A percentile compares a stretch with the other conserved stretches of the same genome.
Evolutionary conservation across 2,329 filamentous ascomycete genomes (phyloP).

Genomic region (Colletotrichum costaricense): DNA sequence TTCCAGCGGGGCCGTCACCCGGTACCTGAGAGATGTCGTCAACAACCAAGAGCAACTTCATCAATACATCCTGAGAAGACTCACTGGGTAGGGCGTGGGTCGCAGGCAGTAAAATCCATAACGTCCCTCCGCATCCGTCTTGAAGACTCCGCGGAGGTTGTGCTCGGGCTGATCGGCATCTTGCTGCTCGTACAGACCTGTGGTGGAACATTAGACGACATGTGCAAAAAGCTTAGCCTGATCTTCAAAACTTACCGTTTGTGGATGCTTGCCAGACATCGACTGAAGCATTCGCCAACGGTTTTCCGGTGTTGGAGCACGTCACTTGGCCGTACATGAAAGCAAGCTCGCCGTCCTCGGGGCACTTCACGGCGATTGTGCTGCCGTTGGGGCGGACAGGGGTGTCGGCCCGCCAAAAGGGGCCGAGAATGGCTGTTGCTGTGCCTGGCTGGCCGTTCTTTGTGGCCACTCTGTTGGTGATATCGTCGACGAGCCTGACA

Average conservation of each 20-base stretch:
- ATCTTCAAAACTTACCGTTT: conserved; percentile 61
- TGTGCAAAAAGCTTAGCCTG: neutral
- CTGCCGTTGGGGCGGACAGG: conserved; percentile 77
- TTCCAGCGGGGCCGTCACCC: conserved; percentile 63
- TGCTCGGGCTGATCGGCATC: conserved; percentile 70
- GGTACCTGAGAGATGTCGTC: conserved; percentile 44
- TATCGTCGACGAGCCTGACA: conserved; percentile 77
- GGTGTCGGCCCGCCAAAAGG: conserved; percentile 83
- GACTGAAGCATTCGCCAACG: conserved; percentile 73
- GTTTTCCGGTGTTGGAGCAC: conserved; percentile 70
- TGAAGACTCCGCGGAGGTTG: conserved; percentile 76
- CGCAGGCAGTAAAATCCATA: conserved; percentile 68
- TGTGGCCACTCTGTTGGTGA: conserved; percentile 74
- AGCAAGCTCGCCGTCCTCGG: conserved; percentile 61
- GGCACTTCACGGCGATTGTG: conserved; percentile 69
- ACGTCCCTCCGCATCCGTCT: conserved; percentile 69
- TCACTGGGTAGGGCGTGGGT: conserved; percentile 57
- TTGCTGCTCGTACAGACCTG: conserved; percentile 68
- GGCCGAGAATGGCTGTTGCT: conserved; percentile 83
- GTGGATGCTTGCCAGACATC: conserved; percentile 86
- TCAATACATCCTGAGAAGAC: neutral
- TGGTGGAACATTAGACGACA: conserved; percentile 22
- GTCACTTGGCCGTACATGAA: conserved; percentile 73
- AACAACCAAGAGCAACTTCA: neutral
- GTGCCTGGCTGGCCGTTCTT: conserved; percentile 64